A percentile compares a stretch with the other conserved stretches of the same genome.
Evolutionary conservation across 495 filamentous ascomycete genomes (phyloP).

Genomic region (Lasiosphaeria ovina): DNA sequence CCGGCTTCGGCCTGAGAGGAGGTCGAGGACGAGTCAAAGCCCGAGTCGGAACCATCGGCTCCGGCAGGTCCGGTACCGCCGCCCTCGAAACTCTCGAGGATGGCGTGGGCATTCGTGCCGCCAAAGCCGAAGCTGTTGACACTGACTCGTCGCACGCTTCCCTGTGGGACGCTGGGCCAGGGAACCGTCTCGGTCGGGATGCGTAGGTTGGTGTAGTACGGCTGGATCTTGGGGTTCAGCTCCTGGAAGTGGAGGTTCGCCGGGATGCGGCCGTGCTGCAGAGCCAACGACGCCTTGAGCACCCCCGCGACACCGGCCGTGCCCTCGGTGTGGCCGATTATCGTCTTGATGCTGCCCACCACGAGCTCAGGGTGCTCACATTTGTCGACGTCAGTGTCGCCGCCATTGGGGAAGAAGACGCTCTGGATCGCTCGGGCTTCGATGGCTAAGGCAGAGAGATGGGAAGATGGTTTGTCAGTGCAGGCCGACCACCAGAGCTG

Average conservation of each 20-base stretch:
- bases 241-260: slow-evolving; percentile 46
- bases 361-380: slow-evolving; percentile 23
- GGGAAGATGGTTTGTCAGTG: not conserved
- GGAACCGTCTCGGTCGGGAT: slow-evolving; percentile 23
- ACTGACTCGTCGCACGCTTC: slow-evolving; percentile 11
- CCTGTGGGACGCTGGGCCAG: slow-evolving; percentile 5
- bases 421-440: slow-evolving; percentile 38
- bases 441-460: not conserved
- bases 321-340: slow-evolving; percentile 56
- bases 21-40: not conserved
- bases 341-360: slow-evolving; percentile 55
- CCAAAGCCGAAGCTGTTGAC: slow-evolving; percentile 19
- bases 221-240: slow-evolving; percentile 43
- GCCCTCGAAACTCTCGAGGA: slow-evolving; percentile 22
- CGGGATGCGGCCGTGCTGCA: slow-evolving; percentile 49
- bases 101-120: slow-evolving; percentile 18
- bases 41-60: not conserved
- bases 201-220: slow-evolving; percentile 13
- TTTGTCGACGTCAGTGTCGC: slow-evolving; percentile 15
- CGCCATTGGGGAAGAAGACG: slow-evolving; percentile 29
- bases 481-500: not conserved
- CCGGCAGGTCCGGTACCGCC: not conserved
- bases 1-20: not conserved
- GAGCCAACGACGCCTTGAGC: slow-evolving; percentile 47
- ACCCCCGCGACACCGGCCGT: slow-evolving; percentile 50